Percentiles rank a stretch among this genome's conserved stretches.
These are phyloP conservation scores for Phytophthora cryptogea DNA, from an alignment of 352 stramenopile species.

Conservation along the genomic window DNA sequence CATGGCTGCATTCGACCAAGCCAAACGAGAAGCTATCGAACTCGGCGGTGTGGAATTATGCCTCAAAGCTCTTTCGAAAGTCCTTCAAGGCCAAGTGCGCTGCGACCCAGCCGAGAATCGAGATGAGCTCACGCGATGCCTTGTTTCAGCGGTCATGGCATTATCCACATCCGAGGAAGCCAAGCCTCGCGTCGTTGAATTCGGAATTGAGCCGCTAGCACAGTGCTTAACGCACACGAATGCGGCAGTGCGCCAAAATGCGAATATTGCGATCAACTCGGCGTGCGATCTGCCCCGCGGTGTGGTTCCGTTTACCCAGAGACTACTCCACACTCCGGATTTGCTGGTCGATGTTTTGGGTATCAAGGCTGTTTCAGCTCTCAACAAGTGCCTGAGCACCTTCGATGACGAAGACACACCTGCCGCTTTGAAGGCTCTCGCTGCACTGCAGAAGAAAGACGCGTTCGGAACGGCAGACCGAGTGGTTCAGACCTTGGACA, in stretches of 20 bases:
- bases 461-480: slow-evolving; percentile 24
- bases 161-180: slow-evolving; percentile 69
- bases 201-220: slow-evolving; percentile 66
- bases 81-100: slow-evolving; percentile 49
- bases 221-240: slow-evolving; percentile 58
- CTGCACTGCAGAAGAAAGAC: slow-evolving; percentile 32
- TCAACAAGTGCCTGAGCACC: slow-evolving; percentile 45
- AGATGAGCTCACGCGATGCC: slow-evolving; percentile 54
- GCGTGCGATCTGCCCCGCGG: slow-evolving; percentile 62
- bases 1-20: slow-evolving; percentile 54
- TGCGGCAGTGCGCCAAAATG: slow-evolving; percentile 48
- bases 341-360: slow-evolving; percentile 65
- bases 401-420: slow-evolving; percentile 54
- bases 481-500: slow-evolving; percentile 55
- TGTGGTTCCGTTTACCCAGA: slow-evolving; percentile 44
- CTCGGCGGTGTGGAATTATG: slow-evolving; percentile 56
- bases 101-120: slow-evolving; percentile 30
- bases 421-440: slow-evolving; percentile 43
- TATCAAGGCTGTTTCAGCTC: slow-evolving; percentile 45
- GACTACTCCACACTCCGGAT: slow-evolving; percentile 39
- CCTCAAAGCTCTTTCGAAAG: slow-evolving; percentile 52
- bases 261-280: slow-evolving; percentile 63
- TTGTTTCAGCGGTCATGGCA: slow-evolving; percentile 67
- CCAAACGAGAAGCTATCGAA: slow-evolving; percentile 57
- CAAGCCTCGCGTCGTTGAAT: slow-evolving; percentile 71